Evolutionary conservation across 306 rosid genomes (phyloP).

Genomic region (Begonia masoniana): DNA sequence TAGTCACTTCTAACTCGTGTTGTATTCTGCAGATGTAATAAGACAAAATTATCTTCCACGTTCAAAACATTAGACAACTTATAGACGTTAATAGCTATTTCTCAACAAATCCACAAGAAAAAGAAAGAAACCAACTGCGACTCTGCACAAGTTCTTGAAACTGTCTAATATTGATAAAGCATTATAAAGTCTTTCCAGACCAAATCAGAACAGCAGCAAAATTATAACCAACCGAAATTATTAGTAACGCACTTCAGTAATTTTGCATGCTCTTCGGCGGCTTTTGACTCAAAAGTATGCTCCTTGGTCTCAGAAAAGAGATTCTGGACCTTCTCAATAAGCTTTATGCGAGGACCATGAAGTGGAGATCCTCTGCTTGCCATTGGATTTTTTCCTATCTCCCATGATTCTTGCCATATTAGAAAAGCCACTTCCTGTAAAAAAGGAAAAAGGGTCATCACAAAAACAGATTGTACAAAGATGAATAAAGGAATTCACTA

Average conservation of each 20-base stretch:
- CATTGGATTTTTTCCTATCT: constrained; percentile 77
- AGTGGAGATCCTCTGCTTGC: constrained; percentile 95
- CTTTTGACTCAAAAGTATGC: constrained; percentile 75
- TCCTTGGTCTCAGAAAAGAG: constrained; percentile 88
- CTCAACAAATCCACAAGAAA: neutral
- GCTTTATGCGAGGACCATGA: constrained; percentile 86
- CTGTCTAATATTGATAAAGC: neutral
- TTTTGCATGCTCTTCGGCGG: constrained; percentile 96
- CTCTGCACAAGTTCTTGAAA: neutral
- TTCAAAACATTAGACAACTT: neutral
- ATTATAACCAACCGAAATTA: constrained; percentile 1
- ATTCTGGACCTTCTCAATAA: constrained; percentile 60
- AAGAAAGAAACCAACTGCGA: neutral
- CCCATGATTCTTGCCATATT: constrained; percentile 97
- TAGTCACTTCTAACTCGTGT: constrained; percentile 77
- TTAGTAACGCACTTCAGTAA: constrained; percentile 50
- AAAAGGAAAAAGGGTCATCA: neutral
- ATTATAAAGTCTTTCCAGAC: too few relatives aligned
- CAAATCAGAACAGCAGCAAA: neutral
- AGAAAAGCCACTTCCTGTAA: constrained; percentile 89
- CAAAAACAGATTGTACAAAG: too few relatives aligned
- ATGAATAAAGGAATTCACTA: too few relatives aligned
- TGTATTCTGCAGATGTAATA: constrained; percentile 43
- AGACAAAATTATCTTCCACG: constrained; percentile 3
- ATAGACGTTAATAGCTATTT: neutral